These are phyloP conservation scores for Tetracentron sinense DNA, from an alignment of 164 flowering plant genomes.

Conservation along the genomic window DNA sequence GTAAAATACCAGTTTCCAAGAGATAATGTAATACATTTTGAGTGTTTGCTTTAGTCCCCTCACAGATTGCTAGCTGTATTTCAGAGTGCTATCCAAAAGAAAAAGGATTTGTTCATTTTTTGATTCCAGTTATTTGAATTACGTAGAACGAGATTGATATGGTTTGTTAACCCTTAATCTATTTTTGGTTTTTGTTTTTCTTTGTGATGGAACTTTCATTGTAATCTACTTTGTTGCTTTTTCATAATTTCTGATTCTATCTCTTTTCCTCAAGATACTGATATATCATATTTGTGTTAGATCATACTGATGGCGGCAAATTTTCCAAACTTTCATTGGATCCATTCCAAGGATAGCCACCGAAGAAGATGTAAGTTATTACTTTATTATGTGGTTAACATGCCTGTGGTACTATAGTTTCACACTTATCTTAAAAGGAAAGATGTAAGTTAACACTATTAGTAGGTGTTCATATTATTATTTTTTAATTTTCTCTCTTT, in stretches of 20 bases:
- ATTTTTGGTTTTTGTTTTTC: neutral
- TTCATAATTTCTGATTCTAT: neutral
- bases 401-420: neutral
- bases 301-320: conserved; percentile 41
- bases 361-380: conserved; percentile 77
- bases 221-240: neutral
- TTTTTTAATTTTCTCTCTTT: neutral
- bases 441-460: neutral
- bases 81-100: neutral
- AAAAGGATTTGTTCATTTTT: neutral
- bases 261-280: neutral
- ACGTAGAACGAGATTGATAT: no score
- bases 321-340: conserved; percentile 89
- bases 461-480: neutral
- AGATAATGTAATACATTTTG: neutral
- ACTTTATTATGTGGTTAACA: neutral
- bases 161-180: neutral
- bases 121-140: no score
- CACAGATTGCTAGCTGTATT: neutral
- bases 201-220: neutral
- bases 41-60: neutral
- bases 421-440: neutral
- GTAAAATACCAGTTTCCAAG: no score
- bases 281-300: conserved; percentile 29
- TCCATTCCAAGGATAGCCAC: conserved; percentile 91